These are phyloP conservation scores for Anisogramma anomala DNA, from an alignment of 2,329 filamentous ascomycete species.

Conservation along the genomic window DNA sequence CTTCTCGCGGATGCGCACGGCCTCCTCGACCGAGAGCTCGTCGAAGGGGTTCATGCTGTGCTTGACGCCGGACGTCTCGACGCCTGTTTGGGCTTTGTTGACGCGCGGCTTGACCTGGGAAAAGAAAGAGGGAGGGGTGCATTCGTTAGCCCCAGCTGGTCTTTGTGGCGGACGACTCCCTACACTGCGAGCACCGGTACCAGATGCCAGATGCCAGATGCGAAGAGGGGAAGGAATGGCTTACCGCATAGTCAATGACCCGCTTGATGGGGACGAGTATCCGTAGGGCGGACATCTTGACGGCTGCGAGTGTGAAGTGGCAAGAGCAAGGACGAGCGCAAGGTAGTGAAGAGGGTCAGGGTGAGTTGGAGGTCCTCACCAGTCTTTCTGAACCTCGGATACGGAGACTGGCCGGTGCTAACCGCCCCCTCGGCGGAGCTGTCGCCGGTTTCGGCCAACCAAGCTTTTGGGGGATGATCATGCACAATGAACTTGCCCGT, in stretches of 20 bases:
- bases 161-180: too few species aligned
- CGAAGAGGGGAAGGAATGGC: constrained; percentile 23
- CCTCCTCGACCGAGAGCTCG: constrained; percentile 94
- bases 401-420: too few species aligned
- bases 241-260: constrained; percentile 78
- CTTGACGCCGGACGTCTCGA: constrained; percentile 88
- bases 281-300: constrained; percentile 50
- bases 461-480: too few species aligned
- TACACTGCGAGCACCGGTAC: background rate
- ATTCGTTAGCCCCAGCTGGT: too few species aligned
- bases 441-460: too few species aligned
- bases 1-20: constrained; percentile 85
- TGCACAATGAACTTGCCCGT: too few species aligned
- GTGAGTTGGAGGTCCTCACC: constrained; percentile 1
- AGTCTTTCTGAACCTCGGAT: too few species aligned
- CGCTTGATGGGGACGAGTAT: constrained; percentile 74
- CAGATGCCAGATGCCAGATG: too few species aligned
- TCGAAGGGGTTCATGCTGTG: constrained; percentile 99
- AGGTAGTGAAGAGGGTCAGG: constrained; percentile 11
- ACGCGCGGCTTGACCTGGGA: constrained; percentile 55
- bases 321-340: constrained; percentile 19
- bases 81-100: constrained; percentile 66
- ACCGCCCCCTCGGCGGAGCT: too few species aligned
- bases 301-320: constrained; percentile 15
- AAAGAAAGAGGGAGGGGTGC: background rate